Percentiles rank a stretch among this genome's conserved stretches.
These are phyloP conservation scores for Linum tenue DNA, from an alignment of 345 rosid genomes.

Conservation along the genomic window DNA sequence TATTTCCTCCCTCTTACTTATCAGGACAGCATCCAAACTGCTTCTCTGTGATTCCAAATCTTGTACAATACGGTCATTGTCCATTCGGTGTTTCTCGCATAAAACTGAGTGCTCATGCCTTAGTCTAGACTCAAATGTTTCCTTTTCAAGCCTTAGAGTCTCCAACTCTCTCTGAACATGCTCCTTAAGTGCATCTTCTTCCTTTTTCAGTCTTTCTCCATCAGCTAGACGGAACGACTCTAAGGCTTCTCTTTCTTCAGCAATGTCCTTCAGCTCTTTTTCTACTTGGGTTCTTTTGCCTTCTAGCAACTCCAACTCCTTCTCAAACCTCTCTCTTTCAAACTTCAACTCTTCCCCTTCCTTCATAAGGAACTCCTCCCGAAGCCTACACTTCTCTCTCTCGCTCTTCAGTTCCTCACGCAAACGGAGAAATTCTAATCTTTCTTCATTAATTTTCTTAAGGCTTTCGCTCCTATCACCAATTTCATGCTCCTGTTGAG, in stretches of 20 bases:
- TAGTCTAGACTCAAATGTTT: conserved; percentile 55
- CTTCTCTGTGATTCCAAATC: conserved; percentile 46
- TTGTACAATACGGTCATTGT: conserved; percentile 41
- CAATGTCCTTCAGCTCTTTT: conserved; percentile 34
- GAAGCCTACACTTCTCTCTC: conserved; percentile 41
- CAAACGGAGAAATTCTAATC: conserved; percentile 46
- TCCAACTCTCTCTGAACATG: conserved; percentile 41
- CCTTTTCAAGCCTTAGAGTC: conserved; percentile 47
- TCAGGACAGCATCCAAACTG: conserved; percentile 36
- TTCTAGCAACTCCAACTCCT: conserved; percentile 71
- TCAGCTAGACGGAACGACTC: conserved; percentile 31
- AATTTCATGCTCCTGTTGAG: conserved; percentile 47
- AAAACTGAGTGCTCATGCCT: conserved; percentile 46
- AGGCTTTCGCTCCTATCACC: conserved; percentile 49
- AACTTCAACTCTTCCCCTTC: conserved; percentile 55
- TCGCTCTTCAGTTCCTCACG: conserved; percentile 61
- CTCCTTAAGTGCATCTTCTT: conserved; percentile 43
- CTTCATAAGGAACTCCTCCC: conserved; percentile 51
- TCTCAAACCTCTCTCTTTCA: conserved; percentile 67
- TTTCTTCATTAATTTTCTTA: conserved; percentile 48
- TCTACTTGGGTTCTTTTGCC: conserved; percentile 44
- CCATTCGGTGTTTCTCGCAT: conserved; percentile 41
- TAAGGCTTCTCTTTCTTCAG: conserved; percentile 40
- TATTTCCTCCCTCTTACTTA: conserved; percentile 38
- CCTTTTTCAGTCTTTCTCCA: conserved; percentile 47